phyloP scores from a whole-genome alignment of 2,329 filamentous ascomycete genomes.

The Ophiostoma sp. region DNA sequence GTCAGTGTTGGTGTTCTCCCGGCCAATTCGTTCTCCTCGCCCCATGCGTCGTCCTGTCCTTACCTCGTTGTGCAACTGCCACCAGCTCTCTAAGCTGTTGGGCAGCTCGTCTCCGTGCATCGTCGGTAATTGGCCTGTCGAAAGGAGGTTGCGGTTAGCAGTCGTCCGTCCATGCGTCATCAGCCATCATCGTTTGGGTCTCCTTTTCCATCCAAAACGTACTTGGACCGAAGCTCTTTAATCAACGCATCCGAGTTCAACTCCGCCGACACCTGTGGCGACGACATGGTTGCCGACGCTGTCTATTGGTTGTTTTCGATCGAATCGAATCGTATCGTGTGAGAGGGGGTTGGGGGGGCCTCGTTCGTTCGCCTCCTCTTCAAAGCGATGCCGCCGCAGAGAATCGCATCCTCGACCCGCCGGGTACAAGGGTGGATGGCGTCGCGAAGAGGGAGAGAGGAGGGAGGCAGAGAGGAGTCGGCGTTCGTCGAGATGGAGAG shows the following conservation, averaged over 20 bases:
- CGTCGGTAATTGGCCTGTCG: slow-evolving; percentile 41
- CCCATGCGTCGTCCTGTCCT: slow-evolving; percentile 24
- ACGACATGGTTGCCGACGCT: slow-evolving; percentile 29
- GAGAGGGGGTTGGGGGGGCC: background rate
- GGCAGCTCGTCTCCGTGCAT: slow-evolving; percentile 55
- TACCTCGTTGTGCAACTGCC: slow-evolving; percentile 57
- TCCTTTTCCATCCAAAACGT: slow-evolving; percentile 21
- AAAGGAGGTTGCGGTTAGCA: slow-evolving; percentile 10
- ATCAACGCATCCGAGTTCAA: slow-evolving; percentile 57
- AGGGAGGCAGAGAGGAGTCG: background rate
- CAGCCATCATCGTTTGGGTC: background rate
- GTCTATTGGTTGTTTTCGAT: background rate
- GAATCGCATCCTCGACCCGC: slow-evolving; percentile 29
- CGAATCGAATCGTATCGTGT: background rate
- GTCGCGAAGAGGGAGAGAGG: background rate
- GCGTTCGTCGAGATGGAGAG: background rate
- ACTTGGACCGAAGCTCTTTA: slow-evolving; percentile 59
- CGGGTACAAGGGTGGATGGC: background rate
- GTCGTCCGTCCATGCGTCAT: background rate
- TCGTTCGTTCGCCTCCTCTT: slow-evolving; percentile 29
- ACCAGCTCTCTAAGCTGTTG: slow-evolving; percentile 58
- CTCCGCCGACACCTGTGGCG: slow-evolving; percentile 45
- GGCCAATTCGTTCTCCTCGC: background rate
- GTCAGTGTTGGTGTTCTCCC: background rate
- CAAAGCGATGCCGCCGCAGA: slow-evolving; percentile 28